A percentile compares a stretch with the other conserved stretches of the same genome.
phyloP scores from a whole-genome alignment of 2,329 filamentous ascomycete genomes.

The Trichophyton simii region DNA sequence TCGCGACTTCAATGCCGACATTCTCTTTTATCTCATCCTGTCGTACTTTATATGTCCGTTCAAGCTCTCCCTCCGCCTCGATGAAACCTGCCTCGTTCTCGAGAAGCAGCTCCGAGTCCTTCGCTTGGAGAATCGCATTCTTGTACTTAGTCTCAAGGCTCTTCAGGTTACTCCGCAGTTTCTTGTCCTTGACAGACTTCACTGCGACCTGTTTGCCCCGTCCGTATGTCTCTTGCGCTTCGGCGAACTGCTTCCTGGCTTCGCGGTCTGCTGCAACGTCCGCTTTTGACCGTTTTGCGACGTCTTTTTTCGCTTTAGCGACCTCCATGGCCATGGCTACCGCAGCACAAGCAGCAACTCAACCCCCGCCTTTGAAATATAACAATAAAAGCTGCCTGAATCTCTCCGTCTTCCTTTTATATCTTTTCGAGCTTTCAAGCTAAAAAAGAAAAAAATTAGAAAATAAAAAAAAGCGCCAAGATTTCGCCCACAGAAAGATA shows the following conservation, averaged over 20 bases:
- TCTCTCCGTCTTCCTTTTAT: neutral
- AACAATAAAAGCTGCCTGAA: neutral
- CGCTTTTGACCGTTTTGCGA: constrained; percentile 11
- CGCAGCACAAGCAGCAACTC: neutral
- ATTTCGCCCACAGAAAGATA: constrained; percentile 16
- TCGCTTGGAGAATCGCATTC: constrained; percentile 67
- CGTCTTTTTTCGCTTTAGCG: constrained; percentile 3
- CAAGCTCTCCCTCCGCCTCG: constrained; percentile 75
- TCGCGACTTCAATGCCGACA: constrained; percentile 70
- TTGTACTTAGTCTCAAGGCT: constrained; percentile 71
- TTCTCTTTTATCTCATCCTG: constrained; percentile 70
- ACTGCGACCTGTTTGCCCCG: constrained; percentile 64
- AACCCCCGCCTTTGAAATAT: neutral
- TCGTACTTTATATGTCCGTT: constrained; percentile 81
- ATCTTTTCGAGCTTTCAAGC: neutral
- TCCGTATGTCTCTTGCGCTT: constrained; percentile 66
- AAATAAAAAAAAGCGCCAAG: constrained; percentile 24
- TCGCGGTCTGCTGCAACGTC: constrained; percentile 23
- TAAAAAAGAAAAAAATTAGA: neutral
- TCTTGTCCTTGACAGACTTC: constrained; percentile 72
- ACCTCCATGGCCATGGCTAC: constrained; percentile 11
- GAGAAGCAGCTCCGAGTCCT: constrained; percentile 88
- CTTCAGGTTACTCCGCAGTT: constrained; percentile 68
- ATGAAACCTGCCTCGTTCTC: constrained; percentile 79
- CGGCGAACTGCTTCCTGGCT: constrained; percentile 28